Conservation (phyloP, 257 asterid genomes). For the Osmanthus fragrans region DNA sequence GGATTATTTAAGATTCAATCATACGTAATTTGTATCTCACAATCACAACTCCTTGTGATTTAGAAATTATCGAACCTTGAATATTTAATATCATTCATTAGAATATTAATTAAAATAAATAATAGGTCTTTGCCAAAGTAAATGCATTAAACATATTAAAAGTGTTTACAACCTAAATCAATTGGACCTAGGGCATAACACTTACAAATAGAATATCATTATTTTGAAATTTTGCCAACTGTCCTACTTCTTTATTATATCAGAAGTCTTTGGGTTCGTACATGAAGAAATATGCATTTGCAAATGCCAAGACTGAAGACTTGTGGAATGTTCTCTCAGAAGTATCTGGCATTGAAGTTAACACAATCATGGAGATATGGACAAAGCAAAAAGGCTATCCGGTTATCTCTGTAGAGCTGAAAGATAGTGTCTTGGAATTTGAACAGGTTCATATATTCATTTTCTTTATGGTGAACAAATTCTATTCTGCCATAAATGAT, state of each 20-base stretch:
- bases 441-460: constrained; percentile 34
- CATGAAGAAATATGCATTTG: constrained; percentile 38
- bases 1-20: too few species aligned
- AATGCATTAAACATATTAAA: too few species aligned
- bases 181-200: too few species aligned
- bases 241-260: constrained; percentile 7
- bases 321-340: constrained; percentile 45
- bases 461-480: neutral
- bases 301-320: constrained; percentile 48
- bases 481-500: neutral
- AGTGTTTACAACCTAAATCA: too few species aligned
- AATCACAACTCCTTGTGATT: too few species aligned
- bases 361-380: constrained; percentile 41
- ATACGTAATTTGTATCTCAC: too few species aligned
- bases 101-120: too few species aligned
- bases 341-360: constrained; percentile 37
- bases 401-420: constrained; percentile 33
- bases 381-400: constrained; percentile 52
- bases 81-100: too few species aligned
- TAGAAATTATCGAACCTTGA: too few species aligned
- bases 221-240: neutral
- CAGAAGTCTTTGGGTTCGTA: constrained; percentile 42
- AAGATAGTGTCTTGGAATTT: constrained; percentile 29
- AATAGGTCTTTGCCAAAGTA: too few species aligned
- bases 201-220: neutral